phyloP scores from a whole-genome alignment of 2,329 filamentous ascomycete species.

The Neofusicoccum umdonicola region DNA sequence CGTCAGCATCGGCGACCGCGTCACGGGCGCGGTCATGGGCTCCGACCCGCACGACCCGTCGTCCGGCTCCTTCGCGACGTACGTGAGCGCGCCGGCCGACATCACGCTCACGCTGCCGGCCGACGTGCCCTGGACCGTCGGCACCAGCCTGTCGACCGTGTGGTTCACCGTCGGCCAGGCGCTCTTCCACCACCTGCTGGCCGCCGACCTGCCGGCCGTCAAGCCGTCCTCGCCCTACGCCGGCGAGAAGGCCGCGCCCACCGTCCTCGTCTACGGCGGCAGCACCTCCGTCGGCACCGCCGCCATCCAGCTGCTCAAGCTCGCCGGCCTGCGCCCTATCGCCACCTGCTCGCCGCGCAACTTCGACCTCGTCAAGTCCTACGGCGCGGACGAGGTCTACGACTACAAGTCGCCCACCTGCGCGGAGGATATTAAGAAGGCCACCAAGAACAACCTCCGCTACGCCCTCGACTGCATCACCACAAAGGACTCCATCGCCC shows the following conservation, averaged over 20 bases:
- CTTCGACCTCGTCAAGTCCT: not conserved
- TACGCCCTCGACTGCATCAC: too few relatives aligned
- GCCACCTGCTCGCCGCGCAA: conserved; percentile 47
- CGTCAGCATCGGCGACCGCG: not conserved
- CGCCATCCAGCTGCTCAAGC: conserved; percentile 43
- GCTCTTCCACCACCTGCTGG: not conserved
- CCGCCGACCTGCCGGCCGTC: not conserved
- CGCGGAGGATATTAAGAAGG: conserved; percentile 32
- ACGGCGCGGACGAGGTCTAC: not conserved
- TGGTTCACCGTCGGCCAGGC: conserved; percentile 6
- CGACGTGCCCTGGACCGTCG: not conserved
- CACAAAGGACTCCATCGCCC: conserved; percentile 30
- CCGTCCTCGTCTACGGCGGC: conserved; percentile 48
- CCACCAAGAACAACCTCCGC: conserved; percentile 34
- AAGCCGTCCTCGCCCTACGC: not conserved
- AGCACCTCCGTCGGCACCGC: conserved; percentile 44
- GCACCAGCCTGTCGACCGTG: not conserved
- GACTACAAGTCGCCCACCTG: conserved; percentile 28
- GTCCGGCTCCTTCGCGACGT: not conserved
- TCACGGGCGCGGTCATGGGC: not conserved
- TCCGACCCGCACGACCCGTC: not conserved
- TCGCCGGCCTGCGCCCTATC: conserved; percentile 41
- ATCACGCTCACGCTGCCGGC: not conserved
- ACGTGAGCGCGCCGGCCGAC: not conserved
- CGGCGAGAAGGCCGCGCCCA: not conserved